These are phyloP conservation scores for Sporothrix schenckii DNA, from an alignment of 2,329 filamentous ascomycete species.

Conservation along the genomic window DNA sequence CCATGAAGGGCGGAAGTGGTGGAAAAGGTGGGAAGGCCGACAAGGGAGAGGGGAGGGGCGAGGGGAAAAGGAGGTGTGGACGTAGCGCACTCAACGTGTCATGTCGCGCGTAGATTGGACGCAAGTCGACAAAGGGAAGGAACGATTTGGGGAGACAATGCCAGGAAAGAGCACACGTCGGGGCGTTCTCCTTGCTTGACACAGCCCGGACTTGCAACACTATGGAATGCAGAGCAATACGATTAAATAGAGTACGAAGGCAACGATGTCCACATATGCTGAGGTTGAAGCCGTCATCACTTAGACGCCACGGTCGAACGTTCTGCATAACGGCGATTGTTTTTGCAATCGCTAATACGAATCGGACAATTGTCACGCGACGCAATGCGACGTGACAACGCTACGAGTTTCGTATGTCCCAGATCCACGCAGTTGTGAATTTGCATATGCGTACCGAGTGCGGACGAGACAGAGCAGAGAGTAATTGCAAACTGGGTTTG, in stretches of 20 bases:
- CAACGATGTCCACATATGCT: background rate
- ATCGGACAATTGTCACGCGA: background rate
- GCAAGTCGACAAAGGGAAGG: background rate
- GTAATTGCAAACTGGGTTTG: no score
- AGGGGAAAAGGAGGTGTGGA: background rate
- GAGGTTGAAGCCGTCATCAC: background rate
- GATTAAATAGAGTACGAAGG: no score
- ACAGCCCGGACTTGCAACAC: background rate
- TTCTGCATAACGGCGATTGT: background rate
- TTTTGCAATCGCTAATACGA: background rate
- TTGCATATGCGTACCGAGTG: no score
- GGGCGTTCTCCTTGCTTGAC: background rate
- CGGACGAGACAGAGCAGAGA: background rate
- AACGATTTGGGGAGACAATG: background rate
- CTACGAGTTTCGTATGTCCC: background rate
- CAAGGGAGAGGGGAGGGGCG: background rate
- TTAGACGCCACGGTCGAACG: background rate
- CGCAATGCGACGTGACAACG: background rate
- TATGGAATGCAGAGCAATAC: background rate
- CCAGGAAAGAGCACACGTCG: background rate
- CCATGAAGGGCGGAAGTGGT: background rate
- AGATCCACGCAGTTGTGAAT: background rate
- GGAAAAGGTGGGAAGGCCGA: background rate
- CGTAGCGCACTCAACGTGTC: background rate
- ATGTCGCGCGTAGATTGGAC: conserved; percentile 8